Evolutionary conservation across 441 rosid genomes (phyloP), one percentile per base, ranked within the genome.

Genomic region (Flueggea neowawraea): DNA sequence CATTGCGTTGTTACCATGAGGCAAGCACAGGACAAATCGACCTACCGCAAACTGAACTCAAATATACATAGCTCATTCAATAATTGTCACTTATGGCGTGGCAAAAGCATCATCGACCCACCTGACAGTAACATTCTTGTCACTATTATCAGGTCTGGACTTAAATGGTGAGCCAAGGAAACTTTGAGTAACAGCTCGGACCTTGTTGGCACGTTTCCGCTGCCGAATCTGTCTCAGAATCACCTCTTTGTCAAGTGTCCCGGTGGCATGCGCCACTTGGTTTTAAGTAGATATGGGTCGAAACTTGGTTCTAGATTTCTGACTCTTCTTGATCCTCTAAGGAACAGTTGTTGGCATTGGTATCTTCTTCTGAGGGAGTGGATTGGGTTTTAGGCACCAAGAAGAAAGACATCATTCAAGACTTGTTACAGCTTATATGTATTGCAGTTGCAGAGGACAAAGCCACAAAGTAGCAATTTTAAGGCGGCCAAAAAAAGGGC

Each of bases 21-120:
- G n/a, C n/a, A n/a, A n/a, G n/a, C n/a, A n/a, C n/a, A n/a, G n/a
- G n/a, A n/a, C n/a, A n/a, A n/a, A n/a, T 22, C 28, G 28, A 22
- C 28, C 28, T 2, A 22, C 1, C 28, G 2, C 28, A 22, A 22
- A 22, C 28, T 22, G 28, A 22, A 22, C 28, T 22, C 28, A 22
- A 22, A 22, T 22, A 22, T 0, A 22, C 28, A 22, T 22, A 22
- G 28, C 28, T 22, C 28, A 22, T 22, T 22, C 28, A 22, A 22
- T 22, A 22, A 22, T 22, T 22, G 28, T 22, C 28, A 22, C 1
- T 22, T 22, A 22, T 22, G 78, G 92, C 0, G 85, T 84, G 41
- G 92, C 82, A 61, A 80, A 86, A 58, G 85, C 82, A 57, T 82
- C 87, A 49, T 83, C 92, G 11, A 78, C 61, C 92, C 92, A 86